Evolutionary conservation across 306 rosid genomes (phyloP).

Genomic region (Pterocarpus santalinus): DNA sequence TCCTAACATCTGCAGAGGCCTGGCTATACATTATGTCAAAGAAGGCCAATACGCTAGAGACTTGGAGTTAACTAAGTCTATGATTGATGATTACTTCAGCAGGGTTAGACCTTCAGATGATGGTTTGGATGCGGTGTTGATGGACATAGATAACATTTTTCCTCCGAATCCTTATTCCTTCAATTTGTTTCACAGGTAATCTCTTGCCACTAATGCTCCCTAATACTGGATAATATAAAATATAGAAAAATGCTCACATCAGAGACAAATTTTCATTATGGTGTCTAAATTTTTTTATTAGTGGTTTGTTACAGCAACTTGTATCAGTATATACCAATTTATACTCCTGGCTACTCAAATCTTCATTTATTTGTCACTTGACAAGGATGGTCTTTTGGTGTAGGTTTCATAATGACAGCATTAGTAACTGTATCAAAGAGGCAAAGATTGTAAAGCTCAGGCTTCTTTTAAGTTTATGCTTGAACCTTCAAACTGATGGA

Average conservation of each 20-base stretch:
- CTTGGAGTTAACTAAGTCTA: conserved; percentile 57
- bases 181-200: conserved; percentile 55
- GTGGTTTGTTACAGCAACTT: conserved; percentile 26
- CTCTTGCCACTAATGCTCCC: neutral
- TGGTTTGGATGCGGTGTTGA: conserved; percentile 67
- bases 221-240: neutral
- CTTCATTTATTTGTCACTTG: conserved; percentile 26
- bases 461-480: conserved; percentile 56
- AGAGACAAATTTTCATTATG: neutral
- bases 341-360: neutral
- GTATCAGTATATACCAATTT: conserved; percentile 7
- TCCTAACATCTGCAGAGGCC: conserved; percentile 64
- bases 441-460: conserved; percentile 61
- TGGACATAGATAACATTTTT: conserved; percentile 78
- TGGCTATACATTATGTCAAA: conserved; percentile 59
- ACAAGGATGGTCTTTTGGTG: conserved; percentile 28
- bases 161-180: conserved; percentile 42
- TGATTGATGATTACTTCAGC: conserved; percentile 67
- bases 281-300: neutral
- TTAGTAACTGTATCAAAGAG: conserved; percentile 57
- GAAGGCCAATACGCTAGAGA: conserved; percentile 81
- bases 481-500: conserved; percentile 64
- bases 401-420: conserved; percentile 56
- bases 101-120: conserved; percentile 45
- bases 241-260: conserved; percentile 15